Evolutionary conservation across 495 filamentous ascomycete genomes (phyloP).

Genomic region (Penicillium canescens): DNA sequence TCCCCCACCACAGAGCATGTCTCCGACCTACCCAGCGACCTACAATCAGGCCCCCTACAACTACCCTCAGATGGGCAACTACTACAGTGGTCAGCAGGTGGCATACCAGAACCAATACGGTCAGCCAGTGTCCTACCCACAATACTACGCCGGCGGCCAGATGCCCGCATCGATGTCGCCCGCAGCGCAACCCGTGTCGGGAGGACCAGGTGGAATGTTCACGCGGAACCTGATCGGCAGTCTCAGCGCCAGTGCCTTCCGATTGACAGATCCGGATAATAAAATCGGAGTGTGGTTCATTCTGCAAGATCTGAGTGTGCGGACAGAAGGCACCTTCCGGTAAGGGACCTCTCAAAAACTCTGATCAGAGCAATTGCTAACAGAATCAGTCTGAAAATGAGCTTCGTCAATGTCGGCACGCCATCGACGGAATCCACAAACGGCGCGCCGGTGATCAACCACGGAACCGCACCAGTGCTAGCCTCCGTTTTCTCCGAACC

Average conservation of each 20-base stretch:
- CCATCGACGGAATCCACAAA: conserved; percentile 34
- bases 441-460: conserved; percentile 61
- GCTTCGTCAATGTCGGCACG: conserved; percentile 81
- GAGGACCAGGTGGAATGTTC: conserved; percentile 81
- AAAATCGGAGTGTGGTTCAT: conserved; percentile 97
- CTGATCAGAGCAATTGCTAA: neutral
- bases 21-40: conserved; percentile 34
- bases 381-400: conserved; percentile 61
- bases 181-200: conserved; percentile 40
- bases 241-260: conserved; percentile 85
- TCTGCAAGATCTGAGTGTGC: conserved; percentile 89
- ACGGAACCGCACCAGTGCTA: conserved; percentile 77
- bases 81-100: conserved; percentile 41
- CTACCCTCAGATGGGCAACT: conserved; percentile 44
- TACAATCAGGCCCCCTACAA: conserved; percentile 41
- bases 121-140: conserved; percentile 42
- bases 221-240: conserved; percentile 95
- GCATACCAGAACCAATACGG: conserved; percentile 45
- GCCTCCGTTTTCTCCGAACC: conserved; percentile 84
- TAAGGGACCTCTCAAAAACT: conserved; percentile 39
- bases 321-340: conserved; percentile 91
- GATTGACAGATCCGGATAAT: conserved; percentile 76
- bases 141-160: conserved; percentile 36
- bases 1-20: conserved; percentile 50
- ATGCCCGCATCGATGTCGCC: conserved; percentile 40